Evolutionary conservation across 768 basidiomycete genomes (phyloP).

Genomic region (Pisolithus albus): DNA sequence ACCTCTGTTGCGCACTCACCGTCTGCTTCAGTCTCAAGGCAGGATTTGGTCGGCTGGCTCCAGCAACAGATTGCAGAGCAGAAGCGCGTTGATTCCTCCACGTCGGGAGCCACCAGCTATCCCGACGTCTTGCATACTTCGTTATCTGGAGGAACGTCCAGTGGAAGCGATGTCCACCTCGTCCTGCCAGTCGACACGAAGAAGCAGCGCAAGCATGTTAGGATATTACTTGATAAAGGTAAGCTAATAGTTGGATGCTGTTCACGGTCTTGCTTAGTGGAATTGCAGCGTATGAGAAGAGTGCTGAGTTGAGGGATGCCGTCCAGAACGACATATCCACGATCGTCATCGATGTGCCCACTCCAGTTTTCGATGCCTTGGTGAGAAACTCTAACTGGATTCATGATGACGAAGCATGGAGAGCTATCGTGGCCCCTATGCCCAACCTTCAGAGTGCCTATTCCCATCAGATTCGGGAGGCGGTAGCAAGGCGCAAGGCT

Average conservation of each 20-base stretch:
- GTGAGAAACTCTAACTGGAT: constrained; percentile 55
- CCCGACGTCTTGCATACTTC: constrained; percentile 32
- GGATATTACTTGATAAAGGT: constrained; percentile 67
- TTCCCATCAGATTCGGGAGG: constrained; percentile 62
- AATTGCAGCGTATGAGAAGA: constrained; percentile 54
- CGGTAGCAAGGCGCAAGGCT: constrained; percentile 50
- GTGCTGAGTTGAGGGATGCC: constrained; percentile 49
- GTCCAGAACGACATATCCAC: constrained; percentile 57
- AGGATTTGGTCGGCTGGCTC: constrained; percentile 69
- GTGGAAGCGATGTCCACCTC: constrained; percentile 49
- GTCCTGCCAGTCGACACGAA: constrained; percentile 63
- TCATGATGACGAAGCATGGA: constrained; percentile 72
- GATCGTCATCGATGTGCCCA: constrained; percentile 65
- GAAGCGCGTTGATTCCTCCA: constrained; percentile 61
- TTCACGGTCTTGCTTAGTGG: neutral
- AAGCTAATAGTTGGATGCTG: neutral
- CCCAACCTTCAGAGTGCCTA: constrained; percentile 54
- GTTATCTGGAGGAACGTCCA: constrained; percentile 27
- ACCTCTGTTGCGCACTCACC: constrained; percentile 3
- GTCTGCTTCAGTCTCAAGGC: constrained; percentile 44
- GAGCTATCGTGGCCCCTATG: constrained; percentile 46
- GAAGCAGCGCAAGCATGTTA: constrained; percentile 67
- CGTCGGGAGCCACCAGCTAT: constrained; percentile 47
- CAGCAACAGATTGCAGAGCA: constrained; percentile 76
- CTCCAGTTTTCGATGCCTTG: constrained; percentile 56